Conservation (phyloP, 805 yeast species). For the Pichia phayaonensis region DNA sequence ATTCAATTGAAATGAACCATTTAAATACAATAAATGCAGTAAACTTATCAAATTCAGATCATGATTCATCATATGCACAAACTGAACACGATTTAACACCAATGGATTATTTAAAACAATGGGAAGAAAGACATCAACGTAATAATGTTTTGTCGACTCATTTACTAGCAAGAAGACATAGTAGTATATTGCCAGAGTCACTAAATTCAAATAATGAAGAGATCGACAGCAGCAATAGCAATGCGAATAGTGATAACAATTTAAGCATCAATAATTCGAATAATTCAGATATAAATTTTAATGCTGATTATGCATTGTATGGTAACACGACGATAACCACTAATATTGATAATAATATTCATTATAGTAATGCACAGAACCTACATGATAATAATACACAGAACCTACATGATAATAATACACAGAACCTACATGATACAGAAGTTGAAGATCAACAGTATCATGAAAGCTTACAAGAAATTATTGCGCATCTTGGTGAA, state of each 20-base stretch:
- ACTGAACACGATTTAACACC: neutral
- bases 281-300: conserved; percentile 5
- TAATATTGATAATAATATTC: neutral
- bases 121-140: conserved; percentile 5
- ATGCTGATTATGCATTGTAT: conserved; percentile 5
- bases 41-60: neutral
- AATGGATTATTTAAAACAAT: conserved; percentile 3
- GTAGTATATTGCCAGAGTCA: conserved; percentile 30
- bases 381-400: conserved; percentile 5
- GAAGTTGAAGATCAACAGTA: conserved; percentile 3
- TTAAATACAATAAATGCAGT: neutral
- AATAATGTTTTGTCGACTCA: conserved; percentile 19
- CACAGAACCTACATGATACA: conserved; percentile 5
- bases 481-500: neutral
- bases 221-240: neutral
- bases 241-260: neutral
- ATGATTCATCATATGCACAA: neutral
- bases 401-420: neutral
- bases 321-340: neutral
- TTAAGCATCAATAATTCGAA: conserved; percentile 1
- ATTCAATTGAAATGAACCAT: conserved; percentile 1
- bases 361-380: neutral
- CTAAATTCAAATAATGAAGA: conserved; percentile 21
- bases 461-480: neutral
- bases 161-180: conserved; percentile 26